Evolutionary conservation across 108 stramenopile genomes (phyloP).

Genomic region (Cyclostephanos tholiformis): DNA sequence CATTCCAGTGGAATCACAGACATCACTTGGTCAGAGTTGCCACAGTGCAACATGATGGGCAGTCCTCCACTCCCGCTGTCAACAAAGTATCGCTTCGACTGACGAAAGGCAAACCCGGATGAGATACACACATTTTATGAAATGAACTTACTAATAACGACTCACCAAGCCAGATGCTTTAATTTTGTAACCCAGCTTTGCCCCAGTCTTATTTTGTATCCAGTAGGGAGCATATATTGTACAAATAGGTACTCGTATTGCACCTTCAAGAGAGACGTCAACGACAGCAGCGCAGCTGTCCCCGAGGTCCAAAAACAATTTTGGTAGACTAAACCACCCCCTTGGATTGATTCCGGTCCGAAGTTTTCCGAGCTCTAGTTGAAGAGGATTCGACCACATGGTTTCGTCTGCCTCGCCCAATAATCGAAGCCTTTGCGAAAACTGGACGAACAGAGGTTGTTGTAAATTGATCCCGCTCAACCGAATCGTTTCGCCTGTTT

Average conservation of each 20-base stretch:
- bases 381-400: slow-evolving; percentile 39
- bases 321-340: slow-evolving; percentile 29
- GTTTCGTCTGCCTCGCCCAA: neutral
- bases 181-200: slow-evolving; percentile 32
- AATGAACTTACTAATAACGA: neutral
- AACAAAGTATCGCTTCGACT: slow-evolving; percentile 18
- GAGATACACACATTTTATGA: neutral
- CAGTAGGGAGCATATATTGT: slow-evolving; percentile 45
- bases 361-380: slow-evolving; percentile 26
- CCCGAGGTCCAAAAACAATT: slow-evolving; percentile 24
- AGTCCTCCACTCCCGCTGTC: slow-evolving; percentile 37
- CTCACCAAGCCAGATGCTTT: slow-evolving; percentile 7
- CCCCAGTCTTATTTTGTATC: slow-evolving; percentile 46
- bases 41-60: slow-evolving; percentile 32
- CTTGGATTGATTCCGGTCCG: slow-evolving; percentile 38
- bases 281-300: slow-evolving; percentile 29
- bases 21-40: slow-evolving; percentile 24
- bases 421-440: slow-evolving; percentile 28
- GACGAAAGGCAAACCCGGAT: neutral
- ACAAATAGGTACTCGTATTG: slow-evolving; percentile 34
- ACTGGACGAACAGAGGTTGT: slow-evolving; percentile 30
- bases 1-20: slow-evolving; percentile 33
- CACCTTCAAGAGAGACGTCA: slow-evolving; percentile 33
- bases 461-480: slow-evolving; percentile 46
- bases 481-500: slow-evolving; percentile 25